Percentiles rank a stretch among this genome's conserved stretches.
Evolutionary conservation across 129 eudicot species (phyloP).

Genomic region (Chrysanthemum makinoi): DNA sequence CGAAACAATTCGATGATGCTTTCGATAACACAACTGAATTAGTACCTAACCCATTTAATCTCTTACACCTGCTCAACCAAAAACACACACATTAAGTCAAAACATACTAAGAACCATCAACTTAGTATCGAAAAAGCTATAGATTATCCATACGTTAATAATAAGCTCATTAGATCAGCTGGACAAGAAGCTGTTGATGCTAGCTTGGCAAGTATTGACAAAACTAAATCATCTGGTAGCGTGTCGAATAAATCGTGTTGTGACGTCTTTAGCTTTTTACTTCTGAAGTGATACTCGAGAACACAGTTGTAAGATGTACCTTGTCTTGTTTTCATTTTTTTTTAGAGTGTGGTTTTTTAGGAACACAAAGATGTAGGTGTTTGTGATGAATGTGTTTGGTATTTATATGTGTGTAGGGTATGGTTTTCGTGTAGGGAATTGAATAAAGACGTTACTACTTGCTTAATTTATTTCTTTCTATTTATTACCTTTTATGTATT

Average conservation of each 20-base stretch:
- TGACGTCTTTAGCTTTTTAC: slow-evolving; percentile 14
- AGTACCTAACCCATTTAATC: slow-evolving; percentile 57
- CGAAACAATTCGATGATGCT: slow-evolving; percentile 46
- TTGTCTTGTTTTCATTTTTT: too few species aligned
- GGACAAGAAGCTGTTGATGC: slow-evolving; percentile 54
- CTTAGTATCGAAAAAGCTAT: too few species aligned
- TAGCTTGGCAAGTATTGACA: slow-evolving; percentile 59
- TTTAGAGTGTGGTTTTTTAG: too few species aligned
- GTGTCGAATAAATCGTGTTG: slow-evolving; percentile 47
- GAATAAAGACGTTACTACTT: too few species aligned
- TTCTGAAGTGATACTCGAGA: too few species aligned
- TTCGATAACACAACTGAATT: slow-evolving; percentile 57
- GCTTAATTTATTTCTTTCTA: too few species aligned
- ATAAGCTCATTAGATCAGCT: slow-evolving; percentile 55
- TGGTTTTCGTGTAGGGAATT: too few species aligned
- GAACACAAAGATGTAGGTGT: too few species aligned
- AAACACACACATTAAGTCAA: neutral
- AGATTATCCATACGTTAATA: slow-evolving; percentile 54
- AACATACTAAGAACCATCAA: neutral
- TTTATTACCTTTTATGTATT: too few species aligned
- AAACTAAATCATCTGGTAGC: slow-evolving; percentile 72
- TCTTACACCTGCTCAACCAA: slow-evolving; percentile 57
- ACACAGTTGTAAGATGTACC: neutral
- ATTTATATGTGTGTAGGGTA: too few species aligned
- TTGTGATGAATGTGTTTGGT: too few species aligned